Evolutionary conservation across 108 stramenopile species (phyloP).

Genomic region (Nannochloropsis salina): DNA sequence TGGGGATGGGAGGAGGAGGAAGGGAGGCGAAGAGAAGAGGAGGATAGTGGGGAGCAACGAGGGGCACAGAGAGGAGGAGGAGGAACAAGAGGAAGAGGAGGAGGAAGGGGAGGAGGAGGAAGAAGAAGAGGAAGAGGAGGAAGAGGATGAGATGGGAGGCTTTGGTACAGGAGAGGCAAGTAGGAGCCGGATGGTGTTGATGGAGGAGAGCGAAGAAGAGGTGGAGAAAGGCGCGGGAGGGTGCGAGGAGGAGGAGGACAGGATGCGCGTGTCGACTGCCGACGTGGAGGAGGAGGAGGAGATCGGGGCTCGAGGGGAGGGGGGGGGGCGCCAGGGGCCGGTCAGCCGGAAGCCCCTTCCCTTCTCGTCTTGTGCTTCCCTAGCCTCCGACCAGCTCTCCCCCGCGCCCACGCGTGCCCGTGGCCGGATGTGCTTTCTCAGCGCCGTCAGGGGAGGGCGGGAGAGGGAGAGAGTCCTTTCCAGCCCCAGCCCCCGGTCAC

Average conservation of each 20-base stretch:
- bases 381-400: no score
- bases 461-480: no score
- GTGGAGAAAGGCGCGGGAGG: not conserved
- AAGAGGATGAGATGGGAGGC: not conserved
- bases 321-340: not conserved
- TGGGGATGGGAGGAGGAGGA: not conserved
- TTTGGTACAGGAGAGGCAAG: not conserved
- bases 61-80: not conserved
- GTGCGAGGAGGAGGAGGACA: not conserved
- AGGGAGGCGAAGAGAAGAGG: not conserved
- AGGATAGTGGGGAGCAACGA: not conserved
- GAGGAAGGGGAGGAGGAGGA: not conserved
- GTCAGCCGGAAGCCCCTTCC: no score
- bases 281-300: not conserved
- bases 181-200: not conserved
- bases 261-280: not conserved
- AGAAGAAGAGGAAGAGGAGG: not conserved
- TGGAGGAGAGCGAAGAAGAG: slow-evolving; percentile 19
- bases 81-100: not conserved
- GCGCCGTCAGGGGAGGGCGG: no score
- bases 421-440: no score
- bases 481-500: no score
- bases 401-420: no score
- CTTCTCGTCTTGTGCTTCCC: no score
- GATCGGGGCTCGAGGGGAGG: not conserved